Percentiles rank a stretch among this genome's conserved stretches.
These are phyloP conservation scores for Podospora anserina DNA, from an alignment of 495 filamentous ascomycete genomes.

Conservation along the genomic window DNA sequence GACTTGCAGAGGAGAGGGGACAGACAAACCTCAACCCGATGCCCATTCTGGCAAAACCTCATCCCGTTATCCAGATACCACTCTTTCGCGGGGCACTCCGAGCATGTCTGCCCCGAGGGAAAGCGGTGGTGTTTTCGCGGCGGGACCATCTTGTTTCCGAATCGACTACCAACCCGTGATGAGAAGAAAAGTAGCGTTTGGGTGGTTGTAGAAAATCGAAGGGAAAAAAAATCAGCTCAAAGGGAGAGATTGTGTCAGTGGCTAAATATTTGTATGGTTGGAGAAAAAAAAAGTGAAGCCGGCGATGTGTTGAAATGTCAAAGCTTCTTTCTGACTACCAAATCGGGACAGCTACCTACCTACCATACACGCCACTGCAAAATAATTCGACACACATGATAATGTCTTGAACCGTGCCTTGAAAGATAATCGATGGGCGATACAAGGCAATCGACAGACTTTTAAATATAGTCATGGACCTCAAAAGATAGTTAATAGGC, in stretches of 20 bases:
- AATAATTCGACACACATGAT: too few relatives aligned
- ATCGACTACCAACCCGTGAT: too few relatives aligned
- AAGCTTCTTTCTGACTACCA: neutral
- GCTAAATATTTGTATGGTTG: neutral
- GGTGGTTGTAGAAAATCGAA: too few relatives aligned
- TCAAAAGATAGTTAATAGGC: too few relatives aligned
- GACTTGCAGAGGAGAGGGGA: neutral
- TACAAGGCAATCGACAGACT: too few relatives aligned
- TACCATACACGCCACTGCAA: too few relatives aligned
- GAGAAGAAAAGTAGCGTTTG: too few relatives aligned
- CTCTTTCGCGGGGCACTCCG: constrained; percentile 46
- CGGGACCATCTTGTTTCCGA: constrained; percentile 6
- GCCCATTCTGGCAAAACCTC: constrained; percentile 53
- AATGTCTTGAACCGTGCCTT: too few relatives aligned
- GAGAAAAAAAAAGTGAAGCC: too few relatives aligned
- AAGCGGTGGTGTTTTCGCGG: constrained; percentile 28
- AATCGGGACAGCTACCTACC: neutral
- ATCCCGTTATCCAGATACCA: constrained; percentile 50
- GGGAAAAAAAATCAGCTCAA: neutral
- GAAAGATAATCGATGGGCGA: too few relatives aligned
- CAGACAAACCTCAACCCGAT: constrained; percentile 46
- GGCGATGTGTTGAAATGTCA: neutral
- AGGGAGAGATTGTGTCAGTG: neutral
- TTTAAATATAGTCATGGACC: too few relatives aligned
- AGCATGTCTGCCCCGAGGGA: constrained; percentile 42